Evolutionary conservation across 2,329 filamentous ascomycete genomes (phyloP), one percentile per base, ranked within the genome.

Genomic region (Colletotrichum phormii): DNA sequence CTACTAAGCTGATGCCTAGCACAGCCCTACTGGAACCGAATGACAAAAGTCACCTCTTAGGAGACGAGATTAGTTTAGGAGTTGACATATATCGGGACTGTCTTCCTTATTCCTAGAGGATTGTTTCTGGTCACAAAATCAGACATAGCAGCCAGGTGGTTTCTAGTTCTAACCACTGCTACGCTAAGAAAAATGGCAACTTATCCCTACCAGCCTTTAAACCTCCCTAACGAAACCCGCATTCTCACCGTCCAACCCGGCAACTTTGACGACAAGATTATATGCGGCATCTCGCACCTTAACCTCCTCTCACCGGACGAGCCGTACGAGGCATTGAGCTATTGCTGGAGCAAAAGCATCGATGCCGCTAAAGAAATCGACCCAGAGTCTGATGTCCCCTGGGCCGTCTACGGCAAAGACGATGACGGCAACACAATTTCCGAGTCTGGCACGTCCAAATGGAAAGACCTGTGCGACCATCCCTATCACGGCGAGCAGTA

Each of bases 311-410:
- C 69, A 4, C 57, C 63, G 12, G 49, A 58, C 8, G 57, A 42
- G 29, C 53, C 64, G 7, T 78, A 77, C 29, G 77, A 78, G 57
- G 77, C 77, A 2, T 57, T 78, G 22, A 76, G 75, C 42, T 77
- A 77, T 60, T 77, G 75, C 55, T 77, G 76, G 76, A 76, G 75
- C 7, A 74, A 75, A 42, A 53, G 69, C n/a, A 53, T 68, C 0
- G 58, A 67, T 1, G 49, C 35, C 0, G 37, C 62, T 11, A 29
- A 53, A 0, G 57, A 53, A 3, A 37, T 58, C 26, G 69, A 15
- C 3, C 57, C 64, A 3, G 69, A 72, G 13, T 26, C 26, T 5
- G 64, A 67, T 0, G 51, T 72, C 1, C 64, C 57, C 18, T 72
- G 69, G 57, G 64, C 69, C 5, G 64, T 72, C 7, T 46, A 72